These are phyloP conservation scores for Candida tibetensis DNA, from an alignment of 805 yeast species.

Conservation along the genomic window DNA sequence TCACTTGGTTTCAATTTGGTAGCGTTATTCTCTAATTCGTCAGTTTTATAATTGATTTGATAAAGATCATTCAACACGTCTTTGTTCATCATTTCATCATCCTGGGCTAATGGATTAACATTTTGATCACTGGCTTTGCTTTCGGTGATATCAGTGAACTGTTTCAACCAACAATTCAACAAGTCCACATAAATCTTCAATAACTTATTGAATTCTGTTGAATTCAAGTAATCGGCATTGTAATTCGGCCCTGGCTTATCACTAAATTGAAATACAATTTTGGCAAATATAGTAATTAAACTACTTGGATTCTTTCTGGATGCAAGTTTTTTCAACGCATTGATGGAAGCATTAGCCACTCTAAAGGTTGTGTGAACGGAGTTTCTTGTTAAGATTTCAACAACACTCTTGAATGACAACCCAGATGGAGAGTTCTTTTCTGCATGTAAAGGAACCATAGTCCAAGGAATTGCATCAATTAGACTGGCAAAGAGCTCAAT, in stretches of 20 bases:
- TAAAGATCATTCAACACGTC: slow-evolving; percentile 42
- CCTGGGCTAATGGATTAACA: slow-evolving; percentile 31
- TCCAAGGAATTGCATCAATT: slow-evolving; percentile 73
- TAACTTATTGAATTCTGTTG: slow-evolving; percentile 57
- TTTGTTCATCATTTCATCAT: slow-evolving; percentile 35
- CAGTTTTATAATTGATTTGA: slow-evolving; percentile 44
- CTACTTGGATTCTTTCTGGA: slow-evolving; percentile 65
- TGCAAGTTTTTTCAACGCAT: slow-evolving; percentile 64
- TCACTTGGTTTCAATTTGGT: slow-evolving; percentile 41
- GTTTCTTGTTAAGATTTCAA: slow-evolving; percentile 77
- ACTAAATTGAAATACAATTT: slow-evolving; percentile 74
- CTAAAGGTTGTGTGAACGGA: slow-evolving; percentile 62
- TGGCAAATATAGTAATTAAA: slow-evolving; percentile 71
- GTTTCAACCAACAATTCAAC: slow-evolving; percentile 76
- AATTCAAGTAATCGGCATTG: slow-evolving; percentile 56
- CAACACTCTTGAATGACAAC: slow-evolving; percentile 57
- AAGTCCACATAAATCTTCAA: slow-evolving; percentile 75
- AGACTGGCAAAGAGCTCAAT: slow-evolving; percentile 66
- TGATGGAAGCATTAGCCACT: slow-evolving; percentile 63
- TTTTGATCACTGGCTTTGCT: slow-evolving; percentile 21
- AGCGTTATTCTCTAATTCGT: slow-evolving; percentile 24
- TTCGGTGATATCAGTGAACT: slow-evolving; percentile 42
- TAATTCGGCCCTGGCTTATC: slow-evolving; percentile 62
- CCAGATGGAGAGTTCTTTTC: slow-evolving; percentile 37
- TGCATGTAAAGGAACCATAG: slow-evolving; percentile 29